A percentile compares a stretch with the other conserved stretches of the same genome.
Evolutionary conservation across 352 stramenopile species (phyloP).

Genomic region (Phytopythium mirpurense): DNA sequence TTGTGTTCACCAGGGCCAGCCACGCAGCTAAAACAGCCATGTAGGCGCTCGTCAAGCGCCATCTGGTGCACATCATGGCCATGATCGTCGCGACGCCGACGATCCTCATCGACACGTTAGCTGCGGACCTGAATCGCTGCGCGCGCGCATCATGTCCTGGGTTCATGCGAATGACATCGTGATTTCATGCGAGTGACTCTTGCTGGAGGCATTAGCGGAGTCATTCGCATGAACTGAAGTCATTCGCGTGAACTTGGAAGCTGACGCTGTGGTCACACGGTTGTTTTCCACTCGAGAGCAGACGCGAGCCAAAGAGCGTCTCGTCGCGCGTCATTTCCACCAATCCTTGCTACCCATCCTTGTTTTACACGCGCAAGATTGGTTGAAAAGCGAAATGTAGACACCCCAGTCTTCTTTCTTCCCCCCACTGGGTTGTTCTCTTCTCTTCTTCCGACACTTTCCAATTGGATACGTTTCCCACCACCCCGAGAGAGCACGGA

Average conservation of each 20-base stretch:
- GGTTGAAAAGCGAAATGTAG: neutral
- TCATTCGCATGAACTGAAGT: no score
- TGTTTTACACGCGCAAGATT: neutral
- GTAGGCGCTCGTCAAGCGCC: constrained; percentile 17
- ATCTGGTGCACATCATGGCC: constrained; percentile 21
- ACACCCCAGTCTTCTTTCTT: neutral
- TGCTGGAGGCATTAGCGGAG: no score
- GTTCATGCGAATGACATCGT: no score
- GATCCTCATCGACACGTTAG: constrained; percentile 24
- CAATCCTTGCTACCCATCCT: neutral
- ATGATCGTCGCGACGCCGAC: constrained; percentile 20
- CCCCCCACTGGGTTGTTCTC: constrained; percentile 3
- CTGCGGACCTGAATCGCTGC: no score
- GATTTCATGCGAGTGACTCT: no score
- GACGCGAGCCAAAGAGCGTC: neutral
- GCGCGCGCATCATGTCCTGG: no score
- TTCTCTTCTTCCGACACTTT: constrained; percentile 4
- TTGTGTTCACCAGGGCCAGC: constrained; percentile 14
- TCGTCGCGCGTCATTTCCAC: neutral
- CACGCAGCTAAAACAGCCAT: constrained; percentile 14
- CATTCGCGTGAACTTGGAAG: neutral
- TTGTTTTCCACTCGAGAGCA: neutral
- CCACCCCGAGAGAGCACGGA: neutral
- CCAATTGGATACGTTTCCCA: neutral
- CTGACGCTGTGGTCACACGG: neutral